Evolutionary conservation across 108 stramenopile genomes (phyloP).

Genomic region (Cylindrotheca closterium): DNA sequence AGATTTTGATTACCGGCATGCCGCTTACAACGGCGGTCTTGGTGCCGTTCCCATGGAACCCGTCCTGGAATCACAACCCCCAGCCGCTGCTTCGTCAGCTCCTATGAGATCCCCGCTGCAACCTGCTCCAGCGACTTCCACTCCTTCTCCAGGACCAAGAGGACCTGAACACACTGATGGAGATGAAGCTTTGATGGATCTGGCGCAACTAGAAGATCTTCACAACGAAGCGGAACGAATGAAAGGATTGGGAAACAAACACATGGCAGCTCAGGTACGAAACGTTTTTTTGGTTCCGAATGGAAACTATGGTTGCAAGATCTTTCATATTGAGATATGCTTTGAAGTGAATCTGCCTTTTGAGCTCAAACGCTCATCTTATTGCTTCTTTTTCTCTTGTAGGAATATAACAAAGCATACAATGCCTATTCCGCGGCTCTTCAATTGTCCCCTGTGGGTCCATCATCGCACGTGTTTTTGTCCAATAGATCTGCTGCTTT

Average conservation of each 20-base stretch:
- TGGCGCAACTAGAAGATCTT: slow-evolving; percentile 75
- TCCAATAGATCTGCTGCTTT: slow-evolving; percentile 87
- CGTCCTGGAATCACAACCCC: slow-evolving; percentile 7
- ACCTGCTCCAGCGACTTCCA: not conserved
- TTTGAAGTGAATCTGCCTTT: not conserved
- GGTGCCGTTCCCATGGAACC: slow-evolving; percentile 24
- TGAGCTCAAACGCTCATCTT: not conserved
- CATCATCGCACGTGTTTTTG: slow-evolving; percentile 86
- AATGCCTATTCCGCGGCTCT: slow-evolving; percentile 88
- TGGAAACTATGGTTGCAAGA: too few relatives aligned
- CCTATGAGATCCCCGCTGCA: not conserved
- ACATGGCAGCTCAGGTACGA: slow-evolving; percentile 88
- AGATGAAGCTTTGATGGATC: slow-evolving; percentile 73
- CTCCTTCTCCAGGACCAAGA: not conserved
- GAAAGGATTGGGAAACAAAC: slow-evolving; percentile 88
- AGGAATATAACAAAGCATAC: slow-evolving; percentile 87
- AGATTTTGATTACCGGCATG: not conserved
- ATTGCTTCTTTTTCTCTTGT: not conserved
- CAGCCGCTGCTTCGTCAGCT: not conserved
- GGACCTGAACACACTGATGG: slow-evolving; percentile 29
- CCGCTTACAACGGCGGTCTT: slow-evolving; percentile 2
- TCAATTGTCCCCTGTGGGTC: slow-evolving; percentile 82
- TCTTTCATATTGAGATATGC: not conserved
- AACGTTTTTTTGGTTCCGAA: not conserved
- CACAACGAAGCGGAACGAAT: slow-evolving; percentile 85